These are phyloP conservation scores for Trichophyton mentagrophytes DNA, from an alignment of 2,329 filamentous ascomycete genomes.

Conservation along the genomic window DNA sequence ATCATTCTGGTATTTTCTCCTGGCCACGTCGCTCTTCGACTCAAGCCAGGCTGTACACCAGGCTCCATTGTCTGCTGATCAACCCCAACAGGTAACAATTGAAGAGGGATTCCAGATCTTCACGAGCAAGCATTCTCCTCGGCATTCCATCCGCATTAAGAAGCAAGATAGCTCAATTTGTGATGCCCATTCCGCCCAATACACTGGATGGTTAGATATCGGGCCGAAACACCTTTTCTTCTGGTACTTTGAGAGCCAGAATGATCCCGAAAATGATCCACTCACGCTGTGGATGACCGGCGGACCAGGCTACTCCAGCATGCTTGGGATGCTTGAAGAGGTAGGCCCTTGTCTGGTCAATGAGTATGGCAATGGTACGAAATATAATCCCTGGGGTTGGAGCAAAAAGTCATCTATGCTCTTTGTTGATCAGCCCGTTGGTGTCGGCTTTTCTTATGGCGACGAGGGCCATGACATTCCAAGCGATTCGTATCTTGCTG, in stretches of 20 bases:
- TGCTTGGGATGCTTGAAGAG: conserved; percentile 28
- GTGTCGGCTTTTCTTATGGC: conserved; percentile 29
- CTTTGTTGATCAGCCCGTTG: conserved; percentile 29
- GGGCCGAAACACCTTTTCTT: conserved; percentile 35
- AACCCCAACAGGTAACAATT: neutral
- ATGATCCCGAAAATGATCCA: conserved; percentile 25
- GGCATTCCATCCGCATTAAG: conserved; percentile 13
- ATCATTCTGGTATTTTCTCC: neutral
- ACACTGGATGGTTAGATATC: conserved; percentile 12
- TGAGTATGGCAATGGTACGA: neutral
- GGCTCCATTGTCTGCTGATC: neutral
- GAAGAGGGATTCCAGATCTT: neutral
- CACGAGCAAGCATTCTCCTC: conserved; percentile 7
- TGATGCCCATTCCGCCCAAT: conserved; percentile 12
- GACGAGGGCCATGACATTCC: conserved; percentile 23
- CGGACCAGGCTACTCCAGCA: conserved; percentile 25
- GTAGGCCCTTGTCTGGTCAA: conserved; percentile 23
- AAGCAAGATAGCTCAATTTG: conserved; percentile 14
- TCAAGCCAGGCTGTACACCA: neutral
- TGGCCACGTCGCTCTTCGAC: neutral
- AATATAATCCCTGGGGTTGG: conserved; percentile 21
- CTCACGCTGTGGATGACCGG: conserved; percentile 33
- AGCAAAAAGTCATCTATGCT: conserved; percentile 8
- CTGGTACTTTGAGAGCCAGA: conserved; percentile 34
- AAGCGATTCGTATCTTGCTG: conserved; percentile 29